These are phyloP conservation scores for Haplosporangium sp. DNA, from an alignment of 371 early-diverging fungal genomes.

Conservation along the genomic window DNA sequence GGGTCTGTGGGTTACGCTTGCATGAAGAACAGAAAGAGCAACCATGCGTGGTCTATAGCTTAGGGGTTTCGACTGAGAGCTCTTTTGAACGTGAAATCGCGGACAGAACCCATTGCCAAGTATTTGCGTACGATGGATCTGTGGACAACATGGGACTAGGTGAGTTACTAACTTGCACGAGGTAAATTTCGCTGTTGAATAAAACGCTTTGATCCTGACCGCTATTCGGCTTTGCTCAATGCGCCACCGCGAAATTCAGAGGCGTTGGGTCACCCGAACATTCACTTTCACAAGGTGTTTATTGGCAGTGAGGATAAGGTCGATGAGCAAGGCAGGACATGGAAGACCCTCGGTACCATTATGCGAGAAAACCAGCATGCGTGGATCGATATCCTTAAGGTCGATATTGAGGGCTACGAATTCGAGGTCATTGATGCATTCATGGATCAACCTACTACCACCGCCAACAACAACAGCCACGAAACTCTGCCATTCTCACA, in stretches of 20 bases:
- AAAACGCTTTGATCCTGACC: no score
- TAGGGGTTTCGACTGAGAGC: background rate
- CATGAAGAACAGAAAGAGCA: background rate
- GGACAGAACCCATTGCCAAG: background rate
- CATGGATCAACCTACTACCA: background rate
- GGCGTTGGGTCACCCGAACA: background rate
- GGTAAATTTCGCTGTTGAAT: no score
- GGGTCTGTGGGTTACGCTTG: background rate
- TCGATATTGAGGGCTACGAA: constrained; percentile 7
- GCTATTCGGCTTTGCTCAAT: no score
- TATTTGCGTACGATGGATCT: background rate
- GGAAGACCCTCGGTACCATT: background rate
- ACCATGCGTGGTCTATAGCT: background rate
- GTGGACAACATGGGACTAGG: background rate
- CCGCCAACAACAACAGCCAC: no score
- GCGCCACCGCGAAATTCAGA: background rate
- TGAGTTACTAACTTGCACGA: background rate
- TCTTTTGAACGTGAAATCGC: background rate
- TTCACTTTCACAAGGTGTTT: constrained; percentile 6
- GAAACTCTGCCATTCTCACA: background rate
- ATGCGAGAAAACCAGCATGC: constrained; percentile 3
- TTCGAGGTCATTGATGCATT: background rate
- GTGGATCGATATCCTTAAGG: constrained; percentile 18
- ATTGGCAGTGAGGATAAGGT: background rate
- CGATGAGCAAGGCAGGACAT: background rate